phyloP scores from a whole-genome alignment of 2,329 filamentous ascomycete genomes.

The Fusarium brevicatenulatum region DNA sequence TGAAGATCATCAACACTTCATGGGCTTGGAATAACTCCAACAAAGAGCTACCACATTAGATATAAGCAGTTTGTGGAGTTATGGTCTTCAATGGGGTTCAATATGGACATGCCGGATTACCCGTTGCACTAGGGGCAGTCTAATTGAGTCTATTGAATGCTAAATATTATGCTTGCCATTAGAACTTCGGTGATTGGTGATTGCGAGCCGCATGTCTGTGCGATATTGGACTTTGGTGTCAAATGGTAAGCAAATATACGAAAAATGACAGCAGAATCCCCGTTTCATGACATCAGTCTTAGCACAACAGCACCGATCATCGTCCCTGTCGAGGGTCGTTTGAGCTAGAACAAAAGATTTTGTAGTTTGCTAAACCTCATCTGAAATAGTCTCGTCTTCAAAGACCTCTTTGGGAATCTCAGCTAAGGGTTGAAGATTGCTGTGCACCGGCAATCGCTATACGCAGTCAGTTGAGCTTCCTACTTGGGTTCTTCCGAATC shows the following conservation, averaged over 20 bases:
- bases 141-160: background rate
- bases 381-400: background rate
- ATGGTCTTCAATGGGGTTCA: background rate
- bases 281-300: conserved; percentile 1
- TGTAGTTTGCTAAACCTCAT: background rate
- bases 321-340: background rate
- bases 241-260: too few relatives aligned
- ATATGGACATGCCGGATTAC: background rate
- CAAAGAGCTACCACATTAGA: too few relatives aligned
- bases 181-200: background rate
- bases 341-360: background rate
- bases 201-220: background rate
- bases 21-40: background rate
- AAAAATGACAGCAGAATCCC: background rate
- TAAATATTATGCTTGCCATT: background rate
- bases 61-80: background rate
- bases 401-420: background rate
- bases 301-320: background rate
- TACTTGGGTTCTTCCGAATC: too few relatives aligned
- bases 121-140: background rate
- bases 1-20: fast-evolving
- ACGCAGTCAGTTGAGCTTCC: background rate
- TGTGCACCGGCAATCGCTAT: too few relatives aligned
- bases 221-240: too few relatives aligned
- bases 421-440: too few relatives aligned